Evolutionary conservation across 305 asterid genomes (phyloP), one percentile per base, ranked within the genome.

Genomic region (Salvia sclarea): DNA sequence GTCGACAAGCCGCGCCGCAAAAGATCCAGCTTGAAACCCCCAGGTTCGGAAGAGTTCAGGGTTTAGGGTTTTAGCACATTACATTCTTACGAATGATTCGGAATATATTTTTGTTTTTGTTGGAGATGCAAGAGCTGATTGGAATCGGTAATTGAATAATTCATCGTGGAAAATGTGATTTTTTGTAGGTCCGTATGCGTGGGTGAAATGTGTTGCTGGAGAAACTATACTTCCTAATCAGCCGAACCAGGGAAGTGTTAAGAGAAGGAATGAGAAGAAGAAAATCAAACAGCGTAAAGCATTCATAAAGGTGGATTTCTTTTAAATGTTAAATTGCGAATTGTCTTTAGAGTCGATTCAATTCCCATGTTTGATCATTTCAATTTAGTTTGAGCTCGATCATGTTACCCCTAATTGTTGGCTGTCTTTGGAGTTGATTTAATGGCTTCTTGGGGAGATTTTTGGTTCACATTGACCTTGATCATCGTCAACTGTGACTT

Each of bases 201-300:
- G 91, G 93, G 89, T 85, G 33, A 84, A 83, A 77, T 80, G 72
- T 71, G 77, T 65, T 49, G 93, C 96, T 17, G 88, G 91, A 59
- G 84, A 91, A 43, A 89, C 96, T 43, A 82, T 87, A 65, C 75
- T 50, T 66, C 81, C 86, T 18, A 94, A 85, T 56, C 85, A 89
- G 73, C 99, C 99, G 17, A 94, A 94, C 72, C 79, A 85, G 73
- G 97, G 97, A 68, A 91, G 99, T 72, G 81, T 86, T 41, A 94
- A 91, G 84, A 72, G 87, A 49, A 87, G 97, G 80, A 86, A 84
- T 25, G 96, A 86, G 90, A 94, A 91, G 74, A 91, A 91, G 80
- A 81, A 91, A 61, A 87, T 87, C 24, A 84, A 70, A 40, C 87
- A 66, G 74, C 90, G 71, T 0, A 85, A 79, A 22, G 83, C 95